phyloP scores from a whole-genome alignment of 345 rosid species.

The Limnanthes douglasii region DNA sequence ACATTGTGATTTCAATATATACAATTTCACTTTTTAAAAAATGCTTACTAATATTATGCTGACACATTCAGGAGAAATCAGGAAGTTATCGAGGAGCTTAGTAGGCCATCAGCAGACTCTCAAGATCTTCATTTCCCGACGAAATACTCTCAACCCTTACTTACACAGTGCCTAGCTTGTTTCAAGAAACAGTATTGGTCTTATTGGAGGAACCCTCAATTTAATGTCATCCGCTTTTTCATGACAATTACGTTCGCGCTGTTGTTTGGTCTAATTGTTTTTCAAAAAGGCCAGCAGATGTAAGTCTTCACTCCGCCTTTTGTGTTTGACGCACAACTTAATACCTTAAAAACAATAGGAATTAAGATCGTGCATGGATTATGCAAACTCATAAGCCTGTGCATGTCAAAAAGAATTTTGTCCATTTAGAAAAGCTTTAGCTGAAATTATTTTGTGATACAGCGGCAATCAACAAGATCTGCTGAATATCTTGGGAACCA shows the following conservation, averaged over 20 bases:
- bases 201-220: constrained; percentile 68
- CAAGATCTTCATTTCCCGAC: constrained; percentile 52
- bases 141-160: constrained; percentile 47
- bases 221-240: constrained; percentile 58
- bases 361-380: too few relatives aligned
- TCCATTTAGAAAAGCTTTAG: constrained; percentile 66
- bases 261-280: constrained; percentile 61
- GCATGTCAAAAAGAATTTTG: constrained; percentile 34
- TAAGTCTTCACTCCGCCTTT: constrained; percentile 11
- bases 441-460: constrained; percentile 27
- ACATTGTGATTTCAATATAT: too few relatives aligned
- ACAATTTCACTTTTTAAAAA: too few relatives aligned
- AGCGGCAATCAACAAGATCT: constrained; percentile 30
- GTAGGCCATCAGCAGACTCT: constrained; percentile 42
- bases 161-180: constrained; percentile 46
- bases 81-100: constrained; percentile 43
- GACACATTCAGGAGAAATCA: constrained; percentile 64
- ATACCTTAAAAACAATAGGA: too few relatives aligned
- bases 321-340: too few relatives aligned
- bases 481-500: constrained; percentile 35
- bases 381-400: constrained; percentile 13
- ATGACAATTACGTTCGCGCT: constrained; percentile 40
- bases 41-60: too few relatives aligned
- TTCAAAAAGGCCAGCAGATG: constrained; percentile 45
- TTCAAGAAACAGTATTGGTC: constrained; percentile 74